Percentiles rank a stretch among this genome's conserved stretches.
Evolutionary conservation across 192 early-diverging fungal genomes (phyloP).

Genomic region (Dimargaris verticillata): DNA sequence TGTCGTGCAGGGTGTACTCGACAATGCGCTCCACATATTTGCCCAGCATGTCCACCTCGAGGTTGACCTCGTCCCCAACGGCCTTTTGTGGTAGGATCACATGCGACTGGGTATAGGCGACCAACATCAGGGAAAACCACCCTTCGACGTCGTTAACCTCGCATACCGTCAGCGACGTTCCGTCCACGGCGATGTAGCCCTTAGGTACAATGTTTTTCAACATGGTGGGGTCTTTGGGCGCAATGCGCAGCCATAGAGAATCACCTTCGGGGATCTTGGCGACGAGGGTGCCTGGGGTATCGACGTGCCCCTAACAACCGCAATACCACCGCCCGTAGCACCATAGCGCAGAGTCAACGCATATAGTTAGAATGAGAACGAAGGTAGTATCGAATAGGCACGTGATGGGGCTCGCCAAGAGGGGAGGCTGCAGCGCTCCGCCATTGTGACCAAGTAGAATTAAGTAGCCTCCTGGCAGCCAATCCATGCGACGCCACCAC

Average conservation of each 20-base stretch:
- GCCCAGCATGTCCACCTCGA: conserved; percentile 95
- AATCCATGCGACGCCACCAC: too few relatives aligned
- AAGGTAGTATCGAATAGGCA: too few relatives aligned
- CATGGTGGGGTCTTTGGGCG: conserved; percentile 35
- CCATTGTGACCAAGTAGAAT: too few relatives aligned
- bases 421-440: too few relatives aligned
- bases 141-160: conserved; percentile 59
- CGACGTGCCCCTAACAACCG: conserved; percentile 68
- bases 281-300: conserved; percentile 62
- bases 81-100: conserved; percentile 64
- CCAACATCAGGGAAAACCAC: conserved; percentile 87
- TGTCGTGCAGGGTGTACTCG: conserved; percentile 4
- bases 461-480: too few relatives aligned
- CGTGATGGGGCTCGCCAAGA: too few relatives aligned
- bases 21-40: conserved; percentile 87
- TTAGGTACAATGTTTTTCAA: conserved; percentile 85
- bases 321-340: too few relatives aligned
- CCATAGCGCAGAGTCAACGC: too few relatives aligned
- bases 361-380: too few relatives aligned
- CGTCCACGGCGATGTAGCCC: conserved; percentile 86
- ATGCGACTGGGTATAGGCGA: conserved; percentile 76
- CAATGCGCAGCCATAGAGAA: conserved; percentile 60
- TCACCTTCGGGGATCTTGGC: conserved; percentile 73
- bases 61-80: conserved; percentile 64
- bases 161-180: conserved; percentile 86